These are phyloP conservation scores for Xylaria hypoxylon DNA, from an alignment of 2,329 filamentous ascomycete species.

Conservation along the genomic window DNA sequence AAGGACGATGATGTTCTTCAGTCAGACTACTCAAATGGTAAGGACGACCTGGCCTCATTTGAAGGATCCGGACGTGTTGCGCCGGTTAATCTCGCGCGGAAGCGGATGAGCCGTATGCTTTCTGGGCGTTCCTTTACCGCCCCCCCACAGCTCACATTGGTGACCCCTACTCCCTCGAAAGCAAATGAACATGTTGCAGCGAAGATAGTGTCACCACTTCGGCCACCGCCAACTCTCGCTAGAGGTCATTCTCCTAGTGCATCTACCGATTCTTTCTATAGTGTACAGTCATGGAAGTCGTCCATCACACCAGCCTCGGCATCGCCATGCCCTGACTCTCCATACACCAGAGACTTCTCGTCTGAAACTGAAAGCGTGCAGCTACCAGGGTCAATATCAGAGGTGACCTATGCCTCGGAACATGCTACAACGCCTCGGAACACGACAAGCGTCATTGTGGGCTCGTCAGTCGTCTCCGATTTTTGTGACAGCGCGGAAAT, in stretches of 20 bases:
- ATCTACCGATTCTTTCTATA: slow-evolving; percentile 67
- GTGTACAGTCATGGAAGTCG: slow-evolving; percentile 64
- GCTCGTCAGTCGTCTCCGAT: slow-evolving; percentile 46
- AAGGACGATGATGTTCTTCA: slow-evolving; percentile 13
- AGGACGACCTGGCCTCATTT: slow-evolving; percentile 44
- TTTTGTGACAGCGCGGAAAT: slow-evolving; percentile 45
- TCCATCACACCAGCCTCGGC: slow-evolving; percentile 57
- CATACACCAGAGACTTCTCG: slow-evolving; percentile 51
- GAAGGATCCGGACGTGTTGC: slow-evolving; percentile 48
- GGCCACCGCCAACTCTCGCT: slow-evolving; percentile 42
- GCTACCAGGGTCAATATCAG: slow-evolving; percentile 50
- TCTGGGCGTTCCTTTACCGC: slow-evolving; percentile 54
- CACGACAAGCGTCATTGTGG: slow-evolving; percentile 47
- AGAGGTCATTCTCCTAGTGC: slow-evolving; percentile 58
- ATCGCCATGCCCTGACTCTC: slow-evolving; percentile 57
- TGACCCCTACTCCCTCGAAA: slow-evolving; percentile 57
- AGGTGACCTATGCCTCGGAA: slow-evolving; percentile 52
- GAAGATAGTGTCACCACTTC: slow-evolving; percentile 38
- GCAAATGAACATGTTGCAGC: slow-evolving; percentile 35
- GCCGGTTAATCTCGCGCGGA: slow-evolving; percentile 47
- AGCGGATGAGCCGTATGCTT: slow-evolving; percentile 48
- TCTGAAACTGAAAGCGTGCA: slow-evolving; percentile 57
- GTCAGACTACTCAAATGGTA: slow-evolving; percentile 12
- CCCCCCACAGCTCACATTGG: slow-evolving; percentile 57
- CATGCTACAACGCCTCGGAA: slow-evolving; percentile 49